phyloP scores from a whole-genome alignment of 2,329 filamentous ascomycete genomes.

The Onygenales sp. region DNA sequence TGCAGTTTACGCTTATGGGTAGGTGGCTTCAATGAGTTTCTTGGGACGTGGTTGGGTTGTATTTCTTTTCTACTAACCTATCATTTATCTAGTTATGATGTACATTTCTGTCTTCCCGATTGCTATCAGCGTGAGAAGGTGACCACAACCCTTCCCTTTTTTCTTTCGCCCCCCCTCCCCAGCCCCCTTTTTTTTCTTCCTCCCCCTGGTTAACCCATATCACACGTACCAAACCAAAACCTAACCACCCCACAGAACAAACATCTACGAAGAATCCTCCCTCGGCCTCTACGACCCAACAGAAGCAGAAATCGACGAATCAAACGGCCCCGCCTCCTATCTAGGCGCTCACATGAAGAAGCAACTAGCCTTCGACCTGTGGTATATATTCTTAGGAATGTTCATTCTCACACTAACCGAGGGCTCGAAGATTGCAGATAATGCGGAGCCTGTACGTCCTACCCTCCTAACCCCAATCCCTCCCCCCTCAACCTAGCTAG shows the following conservation, averaged over 20 bases:
- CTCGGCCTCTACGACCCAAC: slow-evolving; percentile 45
- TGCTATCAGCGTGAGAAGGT: slow-evolving; percentile 72
- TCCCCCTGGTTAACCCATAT: too few relatives aligned
- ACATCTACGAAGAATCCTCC: slow-evolving; percentile 58
- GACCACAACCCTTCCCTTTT: neutral
- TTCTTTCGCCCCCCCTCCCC: neutral
- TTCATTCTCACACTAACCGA: slow-evolving; percentile 44
- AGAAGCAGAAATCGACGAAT: slow-evolving; percentile 14
- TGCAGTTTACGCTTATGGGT: slow-evolving; percentile 45
- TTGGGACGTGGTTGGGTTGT: neutral
- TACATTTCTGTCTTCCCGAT: slow-evolving; percentile 95
- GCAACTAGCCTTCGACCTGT: slow-evolving; percentile 55
- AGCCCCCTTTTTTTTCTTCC: neutral
- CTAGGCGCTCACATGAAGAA: slow-evolving; percentile 47
- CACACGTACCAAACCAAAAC: too few relatives aligned
- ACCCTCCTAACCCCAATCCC: neutral
- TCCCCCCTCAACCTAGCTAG: too few relatives aligned
- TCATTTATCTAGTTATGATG: slow-evolving; percentile 80
- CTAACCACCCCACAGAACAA: slow-evolving; percentile 26
- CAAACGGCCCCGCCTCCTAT: slow-evolving; percentile 23
- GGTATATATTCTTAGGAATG: slow-evolving; percentile 53
- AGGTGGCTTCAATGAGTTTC: slow-evolving; percentile 16
- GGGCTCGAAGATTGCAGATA: slow-evolving; percentile 17
- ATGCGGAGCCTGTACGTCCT: slow-evolving; percentile 12
- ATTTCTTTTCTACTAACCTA: slow-evolving; percentile 33